Evolutionary conservation across 1,284 basidiomycete species (phyloP).

Genomic region (Melanopsichium pennsylvanicum): DNA sequence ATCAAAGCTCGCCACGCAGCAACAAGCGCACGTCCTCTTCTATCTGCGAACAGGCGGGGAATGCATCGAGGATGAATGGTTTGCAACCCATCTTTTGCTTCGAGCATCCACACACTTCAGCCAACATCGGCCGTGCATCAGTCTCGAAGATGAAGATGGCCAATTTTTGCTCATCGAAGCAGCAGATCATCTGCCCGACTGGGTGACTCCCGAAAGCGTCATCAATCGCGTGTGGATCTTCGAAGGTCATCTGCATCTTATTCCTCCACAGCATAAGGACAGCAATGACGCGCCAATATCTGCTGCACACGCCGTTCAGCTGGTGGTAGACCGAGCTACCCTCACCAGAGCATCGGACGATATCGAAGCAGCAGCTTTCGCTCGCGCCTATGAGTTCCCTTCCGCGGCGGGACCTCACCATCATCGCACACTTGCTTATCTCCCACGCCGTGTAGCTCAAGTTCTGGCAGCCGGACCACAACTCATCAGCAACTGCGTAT

Average conservation of each 20-base stretch:
- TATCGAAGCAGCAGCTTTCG: slow-evolving; percentile 40
- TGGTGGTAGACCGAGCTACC: slow-evolving; percentile 70
- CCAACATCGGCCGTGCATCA: slow-evolving; percentile 22
- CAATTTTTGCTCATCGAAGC: slow-evolving; percentile 97
- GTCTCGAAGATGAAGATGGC: slow-evolving; percentile 85
- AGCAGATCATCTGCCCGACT: slow-evolving; percentile 84
- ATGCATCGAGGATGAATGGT: slow-evolving; percentile 95
- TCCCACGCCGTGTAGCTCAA: slow-evolving; percentile 80
- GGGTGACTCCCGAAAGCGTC: slow-evolving; percentile 89
- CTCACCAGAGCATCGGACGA: slow-evolving; percentile 71
- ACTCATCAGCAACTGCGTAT: slow-evolving; percentile 78
- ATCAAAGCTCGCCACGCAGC: slow-evolving; percentile 5
- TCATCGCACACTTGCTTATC: slow-evolving; percentile 79
- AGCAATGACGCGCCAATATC: slow-evolving; percentile 71
- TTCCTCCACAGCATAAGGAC: slow-evolving; percentile 75
- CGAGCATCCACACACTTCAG: slow-evolving; percentile 15
- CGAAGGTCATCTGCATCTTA: slow-evolving; percentile 80
- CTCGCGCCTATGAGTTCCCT: slow-evolving; percentile 60
- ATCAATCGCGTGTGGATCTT: slow-evolving; percentile 94
- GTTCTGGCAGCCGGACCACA: slow-evolving; percentile 73
- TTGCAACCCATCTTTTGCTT: slow-evolving; percentile 78
- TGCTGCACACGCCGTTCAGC: slow-evolving; percentile 27
- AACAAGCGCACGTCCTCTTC: slow-evolving; percentile 24
- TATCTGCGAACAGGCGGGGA: slow-evolving; percentile 68
- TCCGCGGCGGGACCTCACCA: slow-evolving; percentile 77